phyloP scores from a whole-genome alignment of 805 yeast genomes.

The Brettanomyces custersianus region DNA sequence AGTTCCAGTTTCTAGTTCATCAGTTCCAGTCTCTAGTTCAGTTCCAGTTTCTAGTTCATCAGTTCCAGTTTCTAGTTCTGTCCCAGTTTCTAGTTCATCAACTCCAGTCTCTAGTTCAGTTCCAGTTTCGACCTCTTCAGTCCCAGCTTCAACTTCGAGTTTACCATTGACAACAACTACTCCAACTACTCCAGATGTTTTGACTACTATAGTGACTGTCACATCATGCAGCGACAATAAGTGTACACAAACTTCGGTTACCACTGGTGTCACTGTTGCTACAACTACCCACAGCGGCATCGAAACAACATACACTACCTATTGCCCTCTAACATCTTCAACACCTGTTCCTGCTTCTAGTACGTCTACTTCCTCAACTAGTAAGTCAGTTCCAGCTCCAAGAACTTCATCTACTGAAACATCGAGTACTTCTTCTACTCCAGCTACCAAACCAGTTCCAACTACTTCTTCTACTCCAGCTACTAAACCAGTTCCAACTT shows the following conservation, averaged over 20 bases:
- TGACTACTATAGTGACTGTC: constrained; percentile 5
- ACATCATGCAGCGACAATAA: constrained; percentile 7
- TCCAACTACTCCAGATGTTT: not conserved
- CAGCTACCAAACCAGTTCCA: no score
- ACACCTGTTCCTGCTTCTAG: constrained; percentile 19
- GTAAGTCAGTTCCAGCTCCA: no score
- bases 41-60: no score
- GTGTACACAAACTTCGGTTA: constrained; percentile 7
- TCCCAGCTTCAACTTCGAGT: no score
- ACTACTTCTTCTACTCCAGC: no score
- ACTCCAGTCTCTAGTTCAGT: no score
- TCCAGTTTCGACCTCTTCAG: not conserved
- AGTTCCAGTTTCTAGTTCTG: no score
- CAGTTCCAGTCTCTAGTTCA: not conserved
- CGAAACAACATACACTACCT: constrained; percentile 30
- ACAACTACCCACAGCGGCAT: constrained; percentile 27
- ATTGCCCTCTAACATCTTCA: constrained; percentile 22
- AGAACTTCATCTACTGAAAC: no score
- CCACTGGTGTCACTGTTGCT: constrained; percentile 12
- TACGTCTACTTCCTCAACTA: no score
- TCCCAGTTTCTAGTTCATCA: not conserved
- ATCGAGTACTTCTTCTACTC: not conserved
- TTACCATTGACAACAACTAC: not conserved
- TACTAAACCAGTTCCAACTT: no score
- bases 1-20: not conserved